Conservation (phyloP, 192 early-diverging fungal species). For the Spizellomyces punctatus region DNA sequence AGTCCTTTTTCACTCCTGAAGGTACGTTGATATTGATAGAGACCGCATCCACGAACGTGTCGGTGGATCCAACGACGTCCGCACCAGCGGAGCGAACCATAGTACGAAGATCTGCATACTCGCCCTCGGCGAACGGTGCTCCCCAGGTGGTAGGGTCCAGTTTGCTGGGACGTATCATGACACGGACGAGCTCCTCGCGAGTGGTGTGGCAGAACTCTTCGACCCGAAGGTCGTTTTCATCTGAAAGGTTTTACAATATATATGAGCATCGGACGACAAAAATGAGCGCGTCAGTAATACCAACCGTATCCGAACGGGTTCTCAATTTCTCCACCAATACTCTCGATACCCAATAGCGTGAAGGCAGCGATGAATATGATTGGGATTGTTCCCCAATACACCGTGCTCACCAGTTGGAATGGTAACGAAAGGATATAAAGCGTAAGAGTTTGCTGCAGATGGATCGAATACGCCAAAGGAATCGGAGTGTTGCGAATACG, state of each 20-base stretch:
- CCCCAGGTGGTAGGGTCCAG: conserved; percentile 28
- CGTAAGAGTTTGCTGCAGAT: conserved; percentile 79
- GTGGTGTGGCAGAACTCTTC: conserved; percentile 45
- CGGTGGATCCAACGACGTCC: neutral
- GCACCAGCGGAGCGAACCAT: conserved; percentile 5
- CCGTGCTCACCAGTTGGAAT: conserved; percentile 69
- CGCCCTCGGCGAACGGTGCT: conserved; percentile 23
- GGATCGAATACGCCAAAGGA: conserved; percentile 85
- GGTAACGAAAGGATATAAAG: conserved; percentile 80
- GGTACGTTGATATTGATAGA: too few relatives aligned
- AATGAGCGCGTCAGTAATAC: neutral
- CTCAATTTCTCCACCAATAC: conserved; percentile 88
- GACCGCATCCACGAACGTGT: neutral
- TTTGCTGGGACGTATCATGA: conserved; percentile 27
- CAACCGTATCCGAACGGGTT: conserved; percentile 69
- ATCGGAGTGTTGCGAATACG: conserved; percentile 86
- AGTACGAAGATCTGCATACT: neutral
- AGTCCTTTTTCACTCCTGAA: too few relatives aligned
- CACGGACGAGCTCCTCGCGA: conserved; percentile 36
- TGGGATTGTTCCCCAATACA: conserved; percentile 64
- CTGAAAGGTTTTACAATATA: conserved; percentile 12
- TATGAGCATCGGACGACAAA: neutral
- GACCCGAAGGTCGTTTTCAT: conserved; percentile 66
- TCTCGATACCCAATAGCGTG: conserved; percentile 80
- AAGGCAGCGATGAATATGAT: conserved; percentile 61